Conservation (phyloP, 768 basidiomycete species). For the Pluteus cervinus region DNA sequence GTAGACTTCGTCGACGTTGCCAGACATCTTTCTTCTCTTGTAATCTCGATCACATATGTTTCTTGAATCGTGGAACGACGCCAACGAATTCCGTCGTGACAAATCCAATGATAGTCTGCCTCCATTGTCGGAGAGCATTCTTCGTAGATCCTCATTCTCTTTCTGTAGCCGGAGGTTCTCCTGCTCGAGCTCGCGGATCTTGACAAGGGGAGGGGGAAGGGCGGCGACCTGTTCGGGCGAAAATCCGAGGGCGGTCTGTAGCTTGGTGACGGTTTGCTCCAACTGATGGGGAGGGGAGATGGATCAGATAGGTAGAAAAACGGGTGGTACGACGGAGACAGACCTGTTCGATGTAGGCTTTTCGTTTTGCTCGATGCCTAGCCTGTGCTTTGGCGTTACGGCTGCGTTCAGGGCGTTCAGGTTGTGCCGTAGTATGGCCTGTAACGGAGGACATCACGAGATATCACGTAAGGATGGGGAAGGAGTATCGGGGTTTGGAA, state of each 20-base stretch:
- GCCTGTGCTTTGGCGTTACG: constrained; percentile 88
- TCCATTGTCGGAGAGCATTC: constrained; percentile 48
- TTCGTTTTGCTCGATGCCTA: constrained; percentile 85
- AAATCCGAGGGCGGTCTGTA: constrained; percentile 69
- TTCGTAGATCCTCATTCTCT: constrained; percentile 72
- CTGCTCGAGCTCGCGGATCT: constrained; percentile 79
- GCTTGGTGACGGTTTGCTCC: constrained; percentile 80
- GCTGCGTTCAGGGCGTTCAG: constrained; percentile 75
- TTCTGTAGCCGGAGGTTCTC: constrained; percentile 67
- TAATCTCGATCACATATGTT: constrained; percentile 51
- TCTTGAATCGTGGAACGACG: constrained; percentile 43
- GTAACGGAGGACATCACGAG: constrained; percentile 55
- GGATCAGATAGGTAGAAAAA: constrained; percentile 1
- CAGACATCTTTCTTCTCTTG: constrained; percentile 52
- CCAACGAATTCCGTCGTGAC: constrained; percentile 38
- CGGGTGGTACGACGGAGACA: constrained; percentile 10
- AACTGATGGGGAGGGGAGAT: constrained; percentile 38
- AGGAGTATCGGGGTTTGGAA: constrained; percentile 46
- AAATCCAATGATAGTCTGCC: constrained; percentile 35
- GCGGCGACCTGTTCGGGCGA: constrained; percentile 71
- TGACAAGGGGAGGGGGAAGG: constrained; percentile 64
- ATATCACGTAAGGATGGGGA: constrained; percentile 45
- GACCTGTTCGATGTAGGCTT: constrained; percentile 90
- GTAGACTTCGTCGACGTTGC: constrained; percentile 47
- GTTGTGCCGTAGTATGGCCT: constrained; percentile 45